Conservation (phyloP, 768 basidiomycete genomes). For the Podaxis rugospora region DNA sequence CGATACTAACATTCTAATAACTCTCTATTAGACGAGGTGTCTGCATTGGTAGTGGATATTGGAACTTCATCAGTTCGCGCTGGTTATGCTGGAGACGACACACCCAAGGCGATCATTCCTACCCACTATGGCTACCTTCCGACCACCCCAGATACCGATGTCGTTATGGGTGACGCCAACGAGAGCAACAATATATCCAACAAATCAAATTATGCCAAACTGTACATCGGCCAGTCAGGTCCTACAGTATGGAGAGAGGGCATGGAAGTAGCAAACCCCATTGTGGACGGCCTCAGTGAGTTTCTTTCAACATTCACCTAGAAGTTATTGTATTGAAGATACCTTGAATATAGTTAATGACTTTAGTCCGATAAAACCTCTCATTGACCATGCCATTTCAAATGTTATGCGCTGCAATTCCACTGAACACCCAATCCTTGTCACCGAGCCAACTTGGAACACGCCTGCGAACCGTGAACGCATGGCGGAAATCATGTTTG, state of each 20-base stretch:
- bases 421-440: constrained; percentile 84
- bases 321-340: neutral
- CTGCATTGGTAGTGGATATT: constrained; percentile 93
- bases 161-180: constrained; percentile 45
- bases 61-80: constrained; percentile 87
- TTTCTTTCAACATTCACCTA: constrained; percentile 5
- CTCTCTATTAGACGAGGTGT: constrained; percentile 76
- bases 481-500: constrained; percentile 97
- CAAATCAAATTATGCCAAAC: constrained; percentile 46
- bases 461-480: constrained; percentile 87
- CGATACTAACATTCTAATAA: neutral
- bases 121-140: constrained; percentile 80
- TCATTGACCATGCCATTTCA: constrained; percentile 71
- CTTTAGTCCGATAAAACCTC: constrained; percentile 66
- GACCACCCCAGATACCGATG: constrained; percentile 40
- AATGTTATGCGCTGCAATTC: constrained; percentile 76
- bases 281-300: constrained; percentile 82
- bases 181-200: constrained; percentile 31
- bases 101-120: constrained; percentile 88
- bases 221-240: constrained; percentile 83
- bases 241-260: constrained; percentile 87
- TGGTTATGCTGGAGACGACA: constrained; percentile 96
- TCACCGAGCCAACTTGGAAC: constrained; percentile 98
- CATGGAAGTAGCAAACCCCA: constrained; percentile 84
- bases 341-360: constrained; percentile 50